Evolutionary conservation across 2,329 filamentous ascomycete species (phyloP), one percentile per base, ranked within the genome.

Genomic region (Talaromyces sp.): DNA sequence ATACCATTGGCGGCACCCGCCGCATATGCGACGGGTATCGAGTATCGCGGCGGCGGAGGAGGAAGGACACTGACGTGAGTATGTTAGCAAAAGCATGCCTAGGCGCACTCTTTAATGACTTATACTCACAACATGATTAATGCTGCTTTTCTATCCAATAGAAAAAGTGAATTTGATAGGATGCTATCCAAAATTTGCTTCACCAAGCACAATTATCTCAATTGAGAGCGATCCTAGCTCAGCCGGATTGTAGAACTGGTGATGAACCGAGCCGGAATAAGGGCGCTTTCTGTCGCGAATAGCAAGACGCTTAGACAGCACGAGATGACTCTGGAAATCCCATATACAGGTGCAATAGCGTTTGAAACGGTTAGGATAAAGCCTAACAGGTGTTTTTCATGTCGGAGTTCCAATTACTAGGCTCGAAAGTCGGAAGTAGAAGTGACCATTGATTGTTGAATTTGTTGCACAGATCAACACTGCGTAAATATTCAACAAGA

Each of bases 21-120:
- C 81, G 91, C 90, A 77, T 90, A 90, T 69, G 89, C 87, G 73
- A 87, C 84, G 73, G 87, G 85, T 69, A 87, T 86, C 64, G 91
- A 90, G 82, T 96, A 97, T 77, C 93, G 88, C 67, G 91, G 89
- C 67, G 91, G 92, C 68, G 93, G 93, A 67, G 93, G 92, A 72
- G 87, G 87, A 67, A 97, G 85, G 71, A 96, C 92, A 79, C 91
- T 93, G n/a, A 63, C n/a, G 19, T 9, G 8, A 3, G 25, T 25
- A 10, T 7, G 43, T 58, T 43, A 58, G 41, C 47, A 22, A 59
- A 33, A 47, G 8, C 6, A 35, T 45, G n/a, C 25, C 17, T 25
- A 33, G 41, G 13, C 1, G 19, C 10, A 27, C 13, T 15, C 19
- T 39, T 57, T 22, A 22, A 54, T 17, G 35, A 31, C 11, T 31